phyloP scores from a whole-genome alignment of 495 filamentous ascomycete species.

The Hypoxylon cercidicola region DNA sequence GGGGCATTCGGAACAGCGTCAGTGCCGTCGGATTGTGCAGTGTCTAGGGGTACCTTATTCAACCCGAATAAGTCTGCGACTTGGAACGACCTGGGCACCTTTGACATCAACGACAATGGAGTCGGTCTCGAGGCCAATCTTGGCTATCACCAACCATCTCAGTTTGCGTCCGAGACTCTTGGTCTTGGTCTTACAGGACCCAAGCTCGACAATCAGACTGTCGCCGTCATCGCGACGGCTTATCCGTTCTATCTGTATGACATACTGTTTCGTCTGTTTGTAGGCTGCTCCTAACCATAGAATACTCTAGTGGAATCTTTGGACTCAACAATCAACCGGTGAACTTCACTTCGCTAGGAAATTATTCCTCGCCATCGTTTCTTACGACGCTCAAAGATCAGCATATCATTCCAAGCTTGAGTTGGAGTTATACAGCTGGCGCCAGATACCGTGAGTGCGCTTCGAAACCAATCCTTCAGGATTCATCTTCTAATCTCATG shows the following conservation, averaged over 20 bases:
- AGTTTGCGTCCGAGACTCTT: constrained; percentile 64
- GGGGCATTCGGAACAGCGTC: constrained; percentile 44
- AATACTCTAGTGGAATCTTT: constrained; percentile 52
- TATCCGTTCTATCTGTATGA: constrained; percentile 62
- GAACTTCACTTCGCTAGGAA: constrained; percentile 58
- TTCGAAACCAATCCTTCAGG: background rate
- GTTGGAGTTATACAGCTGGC: constrained; percentile 68
- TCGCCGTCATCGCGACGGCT: constrained; percentile 56
- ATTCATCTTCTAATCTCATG: constrained; percentile 14
- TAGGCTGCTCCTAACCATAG: constrained; percentile 26
- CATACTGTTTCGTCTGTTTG: constrained; percentile 21
- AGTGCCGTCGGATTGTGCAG: constrained; percentile 53
- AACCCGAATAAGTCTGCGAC: constrained; percentile 59
- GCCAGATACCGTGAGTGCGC: constrained; percentile 57
- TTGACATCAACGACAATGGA: constrained; percentile 50
- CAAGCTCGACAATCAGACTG: constrained; percentile 56
- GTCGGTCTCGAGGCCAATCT: constrained; percentile 57
- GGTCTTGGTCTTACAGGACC: constrained; percentile 59
- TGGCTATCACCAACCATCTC: constrained; percentile 52
- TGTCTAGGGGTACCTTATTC: constrained; percentile 59
- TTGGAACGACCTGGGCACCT: constrained; percentile 54
- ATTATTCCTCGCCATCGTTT: constrained; percentile 59
- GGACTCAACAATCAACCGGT: constrained; percentile 62
- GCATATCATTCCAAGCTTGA: constrained; percentile 59
- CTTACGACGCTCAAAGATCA: constrained; percentile 59